Evolutionary conservation across 1,139 yeast species (phyloP).

Genomic region (Wickerhamiella infanticola): DNA sequence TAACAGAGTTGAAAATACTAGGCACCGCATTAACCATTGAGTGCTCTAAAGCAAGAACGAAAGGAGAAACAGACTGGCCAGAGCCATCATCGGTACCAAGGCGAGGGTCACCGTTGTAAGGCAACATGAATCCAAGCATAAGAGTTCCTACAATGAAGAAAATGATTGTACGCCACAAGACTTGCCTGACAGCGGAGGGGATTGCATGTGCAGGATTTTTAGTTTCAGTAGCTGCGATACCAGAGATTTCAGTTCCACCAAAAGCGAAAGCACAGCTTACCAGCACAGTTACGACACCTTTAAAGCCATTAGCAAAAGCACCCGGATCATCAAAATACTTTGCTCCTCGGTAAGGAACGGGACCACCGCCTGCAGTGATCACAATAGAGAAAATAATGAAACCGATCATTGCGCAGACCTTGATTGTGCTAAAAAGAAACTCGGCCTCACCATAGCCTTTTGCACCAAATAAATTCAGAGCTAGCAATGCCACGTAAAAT

Average conservation of each 20-base stretch:
- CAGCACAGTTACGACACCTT: constrained; percentile 66
- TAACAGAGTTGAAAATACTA: constrained; percentile 58
- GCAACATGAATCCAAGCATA: constrained; percentile 49
- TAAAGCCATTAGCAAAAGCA: constrained; percentile 49
- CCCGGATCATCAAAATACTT: constrained; percentile 50
- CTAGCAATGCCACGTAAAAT: constrained; percentile 41
- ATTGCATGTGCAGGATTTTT: constrained; percentile 53
- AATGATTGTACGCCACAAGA: constrained; percentile 51
- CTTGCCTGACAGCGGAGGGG: constrained; percentile 60
- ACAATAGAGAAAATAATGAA: constrained; percentile 51
- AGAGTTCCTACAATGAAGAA: constrained; percentile 47
- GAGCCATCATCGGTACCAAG: constrained; percentile 34
- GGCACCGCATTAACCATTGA: constrained; percentile 50
- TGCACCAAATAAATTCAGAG: constrained; percentile 55
- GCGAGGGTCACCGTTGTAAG: constrained; percentile 38
- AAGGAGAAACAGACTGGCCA: constrained; percentile 53
- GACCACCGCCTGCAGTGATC: constrained; percentile 55
- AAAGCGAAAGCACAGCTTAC: constrained; percentile 82
- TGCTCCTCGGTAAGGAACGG: constrained; percentile 48
- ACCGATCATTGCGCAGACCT: constrained; percentile 48
- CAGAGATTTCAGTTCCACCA: constrained; percentile 74
- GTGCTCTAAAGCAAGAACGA: constrained; percentile 46
- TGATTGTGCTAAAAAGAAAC: constrained; percentile 44
- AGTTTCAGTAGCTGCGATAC: constrained; percentile 57
- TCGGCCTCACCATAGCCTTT: constrained; percentile 69